These are phyloP conservation scores for Tephrocybe sp. DNA, from an alignment of 768 basidiomycete species.

Conservation along the genomic window DNA sequence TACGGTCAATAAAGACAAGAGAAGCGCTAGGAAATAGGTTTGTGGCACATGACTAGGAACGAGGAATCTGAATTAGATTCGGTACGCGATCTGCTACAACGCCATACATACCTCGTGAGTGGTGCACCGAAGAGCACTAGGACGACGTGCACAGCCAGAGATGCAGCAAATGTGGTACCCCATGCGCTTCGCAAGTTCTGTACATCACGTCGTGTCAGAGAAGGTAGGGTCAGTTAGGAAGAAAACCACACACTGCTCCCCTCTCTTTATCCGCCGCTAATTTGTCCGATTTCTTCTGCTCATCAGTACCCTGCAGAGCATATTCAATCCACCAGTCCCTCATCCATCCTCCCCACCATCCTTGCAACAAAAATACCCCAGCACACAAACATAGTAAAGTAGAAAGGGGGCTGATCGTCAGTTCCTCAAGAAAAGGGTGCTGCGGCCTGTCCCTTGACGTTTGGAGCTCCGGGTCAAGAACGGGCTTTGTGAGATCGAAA, in stretches of 20 bases:
- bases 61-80: constrained; percentile 1
- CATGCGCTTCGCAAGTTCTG: constrained; percentile 56
- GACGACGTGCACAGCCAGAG: constrained; percentile 47
- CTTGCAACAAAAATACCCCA: constrained; percentile 56
- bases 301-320: constrained; percentile 37
- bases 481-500: constrained; percentile 33
- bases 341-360: constrained; percentile 75
- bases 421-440: constrained; percentile 62
- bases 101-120: constrained; percentile 45
- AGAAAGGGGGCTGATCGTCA: constrained; percentile 59
- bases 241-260: constrained; percentile 34
- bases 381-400: constrained; percentile 59
- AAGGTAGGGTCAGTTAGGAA: neutral
- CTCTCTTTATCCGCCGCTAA: constrained; percentile 36
- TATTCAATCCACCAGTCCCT: constrained; percentile 55
- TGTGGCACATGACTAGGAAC: constrained; percentile 47
- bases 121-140: constrained; percentile 79
- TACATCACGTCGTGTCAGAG: constrained; percentile 4
- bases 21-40: constrained; percentile 68
- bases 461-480: constrained; percentile 28
- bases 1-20: constrained; percentile 64
- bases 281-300: constrained; percentile 43
- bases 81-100: constrained; percentile 14
- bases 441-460: constrained; percentile 65
- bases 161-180: constrained; percentile 48